Percentiles rank a stretch among this genome's conserved stretches.
phyloP scores from a whole-genome alignment of 2,329 filamentous ascomycete species.

The Colletotrichum nymphaeae region DNA sequence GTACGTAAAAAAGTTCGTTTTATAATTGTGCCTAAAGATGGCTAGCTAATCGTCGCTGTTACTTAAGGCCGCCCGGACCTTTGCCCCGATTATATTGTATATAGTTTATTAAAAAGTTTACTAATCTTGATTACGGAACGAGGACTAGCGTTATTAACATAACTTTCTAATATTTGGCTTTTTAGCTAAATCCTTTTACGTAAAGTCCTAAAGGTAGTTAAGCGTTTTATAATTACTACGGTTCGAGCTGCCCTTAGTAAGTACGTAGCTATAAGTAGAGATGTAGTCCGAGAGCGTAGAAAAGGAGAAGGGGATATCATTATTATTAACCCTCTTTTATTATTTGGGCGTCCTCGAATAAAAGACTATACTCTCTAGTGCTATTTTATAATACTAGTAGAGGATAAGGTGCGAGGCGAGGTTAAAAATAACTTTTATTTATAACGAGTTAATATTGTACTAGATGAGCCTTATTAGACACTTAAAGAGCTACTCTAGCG shows the following conservation, averaged over 20 bases:
- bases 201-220: neutral
- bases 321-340: neutral
- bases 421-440: neutral
- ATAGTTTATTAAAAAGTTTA: neutral
- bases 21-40: neutral
- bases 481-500: neutral
- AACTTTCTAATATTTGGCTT: neutral
- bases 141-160: neutral
- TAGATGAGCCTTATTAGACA: neutral
- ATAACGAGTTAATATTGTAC: neutral
- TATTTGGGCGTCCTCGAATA: neutral
- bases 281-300: neutral
- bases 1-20: neutral
- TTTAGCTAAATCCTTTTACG: neutral
- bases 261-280: neutral
- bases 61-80: neutral
- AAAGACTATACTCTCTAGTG: neutral
- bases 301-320: neutral
- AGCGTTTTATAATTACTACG: neutral
- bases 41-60: neutral
- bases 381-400: neutral
- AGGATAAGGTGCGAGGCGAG: neutral
- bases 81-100: neutral
- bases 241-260: neutral
- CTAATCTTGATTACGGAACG: neutral